Evolutionary conservation across 352 stramenopile genomes (phyloP), one percentile per base, ranked within the genome.

Genomic region (Pythium coloratum): DNA sequence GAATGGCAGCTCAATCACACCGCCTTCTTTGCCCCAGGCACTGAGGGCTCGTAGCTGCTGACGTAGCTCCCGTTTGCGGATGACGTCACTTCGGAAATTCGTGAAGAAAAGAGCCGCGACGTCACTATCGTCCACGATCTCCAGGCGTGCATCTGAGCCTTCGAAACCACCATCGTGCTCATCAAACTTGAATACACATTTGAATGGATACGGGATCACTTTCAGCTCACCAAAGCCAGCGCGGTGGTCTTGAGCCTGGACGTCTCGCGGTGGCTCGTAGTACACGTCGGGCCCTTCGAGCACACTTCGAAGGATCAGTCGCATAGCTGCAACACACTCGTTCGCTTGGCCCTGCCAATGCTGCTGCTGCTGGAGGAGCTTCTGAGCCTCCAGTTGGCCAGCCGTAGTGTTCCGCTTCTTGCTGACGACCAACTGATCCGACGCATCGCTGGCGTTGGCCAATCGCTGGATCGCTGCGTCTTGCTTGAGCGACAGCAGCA

Each of bases 251-350:
- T 49, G 32, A 32, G 2, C 47, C 7, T 47, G 18, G 1, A 5
- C 44, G 20, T 51, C 44, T 26, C 20, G 44, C 14, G 44, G 18
- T 26, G 59, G 26, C 34, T 74, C 55, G 63, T 68, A 88, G 34
- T 65, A 84, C 4, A 83, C 77, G 60, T 86, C 80, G 1, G 82
- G 59, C 0, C 77, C 80, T 62, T 86, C 73, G 2, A 88, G 69
- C 6, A 70, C 55, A n/a, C 49, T 55, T 8, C 66, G 62, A 24
- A 61, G 59, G 13, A 69, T 59, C 24, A 62, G 38, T 14, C 75
- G 77, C 58, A 84, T 63, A 6, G 78, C 69, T 0, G 70, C 62
- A 8, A 71, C 62, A 34, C 72, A 76, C 8, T 58, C n/a, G 30
- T 78, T 14, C 14, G 75, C 62, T 49, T 82, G 61, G 42, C 73